Base-by-base conservation (phyloP, 148 eudicot genomes). In the Vaccinium vitisidaea region DNA sequence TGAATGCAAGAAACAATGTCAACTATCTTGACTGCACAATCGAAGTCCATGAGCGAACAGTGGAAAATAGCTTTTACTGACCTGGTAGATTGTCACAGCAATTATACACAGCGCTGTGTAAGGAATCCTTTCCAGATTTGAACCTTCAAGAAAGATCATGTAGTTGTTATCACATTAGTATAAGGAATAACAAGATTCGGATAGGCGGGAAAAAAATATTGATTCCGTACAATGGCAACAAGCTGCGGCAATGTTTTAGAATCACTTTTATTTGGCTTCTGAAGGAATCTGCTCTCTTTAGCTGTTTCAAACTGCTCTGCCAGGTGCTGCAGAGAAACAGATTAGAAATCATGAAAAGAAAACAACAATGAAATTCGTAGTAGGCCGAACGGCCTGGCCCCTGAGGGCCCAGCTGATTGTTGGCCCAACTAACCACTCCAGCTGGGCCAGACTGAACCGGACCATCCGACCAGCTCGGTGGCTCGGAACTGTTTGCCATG, bases 61-160 rank as follows among this genome's bases (percentile, higher is more conserved):
- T n/a, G 30, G 13, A 79, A 6, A 65, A 84, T 21, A 30, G 75
- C 15, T 87, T 80, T 65, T 80, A 86, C 95, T 84, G 83, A 95
- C 98, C 79, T 87, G 90, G 89, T 73, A 86, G 80, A 90, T 89
- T 90, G 81, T 30, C 63, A 61, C 54, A 85, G 83, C 77, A 83
- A 80, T 65, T 67, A 88, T 82, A 84, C 76, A 59, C 86, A 85
- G 79, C 73, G 77, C 36, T 85, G n/a, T 56, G 69, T 76, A 36
- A 82, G 12, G 85, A 82, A 65, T 83, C 87, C 23, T 81, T 75
- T 54, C 86, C 87, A 80, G 79, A 32, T 70, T 83, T 87, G 82
- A 88, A 85, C 94, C 98, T 95, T 88, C 74, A 91, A 80, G 83
- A 58, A 85, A 81, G 79, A 73, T 71, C 16, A 89, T 14, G 48